These are phyloP conservation scores for Magnolia kwangsiensis DNA, from an alignment of 164 flowering plant species.

Conservation along the genomic window DNA sequence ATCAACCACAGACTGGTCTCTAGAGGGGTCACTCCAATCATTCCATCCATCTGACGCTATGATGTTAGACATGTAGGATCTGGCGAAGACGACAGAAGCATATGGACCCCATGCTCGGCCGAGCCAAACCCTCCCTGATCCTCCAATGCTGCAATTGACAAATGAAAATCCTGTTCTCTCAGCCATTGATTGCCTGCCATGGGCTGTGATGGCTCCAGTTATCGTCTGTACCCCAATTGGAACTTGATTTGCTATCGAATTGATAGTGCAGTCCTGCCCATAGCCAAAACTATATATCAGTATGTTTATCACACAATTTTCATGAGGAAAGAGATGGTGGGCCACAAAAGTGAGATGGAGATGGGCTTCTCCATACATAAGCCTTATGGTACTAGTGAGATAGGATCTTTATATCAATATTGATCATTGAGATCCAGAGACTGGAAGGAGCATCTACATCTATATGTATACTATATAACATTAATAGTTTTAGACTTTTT, in stretches of 20 bases:
- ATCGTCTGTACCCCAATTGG: conserved; percentile 22
- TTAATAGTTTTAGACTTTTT: too few relatives aligned
- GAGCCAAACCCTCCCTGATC: conserved; percentile 68
- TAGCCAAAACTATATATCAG: not conserved
- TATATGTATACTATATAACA: too few relatives aligned
- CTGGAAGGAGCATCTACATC: too few relatives aligned
- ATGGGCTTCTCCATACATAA: too few relatives aligned
- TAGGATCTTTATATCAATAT: too few relatives aligned
- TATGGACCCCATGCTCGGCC: conserved; percentile 82
- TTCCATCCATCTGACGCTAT: conserved; percentile 58
- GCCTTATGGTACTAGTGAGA: too few relatives aligned
- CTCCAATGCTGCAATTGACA: conserved; percentile 55
- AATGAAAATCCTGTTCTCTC: conserved; percentile 77
- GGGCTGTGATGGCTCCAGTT: conserved; percentile 74
- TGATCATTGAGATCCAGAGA: too few relatives aligned
- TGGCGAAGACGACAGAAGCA: conserved; percentile 61
- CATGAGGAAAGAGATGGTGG: too few relatives aligned
- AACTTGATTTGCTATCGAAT: conserved; percentile 37
- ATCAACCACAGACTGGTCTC: conserved; percentile 39
- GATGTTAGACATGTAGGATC: conserved; percentile 58
- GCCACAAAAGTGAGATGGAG: too few relatives aligned
- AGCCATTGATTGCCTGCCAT: conserved; percentile 38
- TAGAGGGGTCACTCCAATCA: conserved; percentile 47
- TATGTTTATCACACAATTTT: too few relatives aligned
- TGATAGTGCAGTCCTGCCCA: conserved; percentile 41